Conservation (phyloP, 1,284 basidiomycete genomes). For the Sphagnurus paluster region DNA sequence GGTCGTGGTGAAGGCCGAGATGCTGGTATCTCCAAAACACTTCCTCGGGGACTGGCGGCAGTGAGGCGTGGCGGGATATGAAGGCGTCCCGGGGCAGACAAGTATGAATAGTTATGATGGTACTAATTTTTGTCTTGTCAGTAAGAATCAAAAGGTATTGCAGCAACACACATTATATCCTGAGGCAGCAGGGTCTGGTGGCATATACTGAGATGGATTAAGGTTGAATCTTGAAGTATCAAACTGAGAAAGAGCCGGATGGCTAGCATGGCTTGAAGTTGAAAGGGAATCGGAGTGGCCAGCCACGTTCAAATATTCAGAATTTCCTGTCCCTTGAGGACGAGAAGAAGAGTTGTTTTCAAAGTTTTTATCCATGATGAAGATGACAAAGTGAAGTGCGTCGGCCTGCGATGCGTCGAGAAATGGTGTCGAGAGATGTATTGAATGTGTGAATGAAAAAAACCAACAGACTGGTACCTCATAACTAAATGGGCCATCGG, state of each 20-base stretch:
- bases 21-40: neutral
- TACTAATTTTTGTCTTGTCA: neutral
- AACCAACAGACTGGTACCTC: neutral
- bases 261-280: neutral
- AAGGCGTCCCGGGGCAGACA: neutral
- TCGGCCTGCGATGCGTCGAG: neutral
- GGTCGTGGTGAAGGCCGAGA: neutral
- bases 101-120: neutral
- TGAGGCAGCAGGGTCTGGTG: neutral
- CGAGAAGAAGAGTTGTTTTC: slow-evolving; percentile 1
- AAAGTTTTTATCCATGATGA: neutral
- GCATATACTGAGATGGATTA: neutral
- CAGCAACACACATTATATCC: neutral
- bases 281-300: neutral
- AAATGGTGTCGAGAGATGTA: neutral
- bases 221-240: neutral
- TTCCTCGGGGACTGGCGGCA: neutral
- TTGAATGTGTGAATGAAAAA: neutral
- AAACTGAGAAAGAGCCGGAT: neutral
- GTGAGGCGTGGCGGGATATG: neutral
- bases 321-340: neutral
- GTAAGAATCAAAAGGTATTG: neutral
- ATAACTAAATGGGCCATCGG: slow-evolving; percentile 4
- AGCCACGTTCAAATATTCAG: neutral
- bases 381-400: neutral